These are phyloP conservation scores for Globisporangium yorkense DNA, from an alignment of 352 stramenopile genomes.

Conservation along the genomic window DNA sequence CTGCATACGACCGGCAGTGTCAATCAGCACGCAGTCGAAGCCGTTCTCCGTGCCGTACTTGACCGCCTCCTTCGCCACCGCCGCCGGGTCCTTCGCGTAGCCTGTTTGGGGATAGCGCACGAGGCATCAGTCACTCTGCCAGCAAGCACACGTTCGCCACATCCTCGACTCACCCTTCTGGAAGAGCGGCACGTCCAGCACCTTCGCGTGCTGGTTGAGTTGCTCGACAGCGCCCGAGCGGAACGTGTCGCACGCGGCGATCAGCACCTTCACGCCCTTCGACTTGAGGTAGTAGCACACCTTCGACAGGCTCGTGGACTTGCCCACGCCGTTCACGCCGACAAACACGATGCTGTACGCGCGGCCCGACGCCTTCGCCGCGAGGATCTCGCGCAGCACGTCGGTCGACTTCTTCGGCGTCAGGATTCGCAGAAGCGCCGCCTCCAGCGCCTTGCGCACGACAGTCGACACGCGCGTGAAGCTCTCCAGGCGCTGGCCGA, in stretches of 20 bases:
- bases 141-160: too few species aligned
- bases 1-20: conserved; percentile 98
- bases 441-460: conserved; percentile 93
- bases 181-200: conserved; percentile 95
- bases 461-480: conserved; percentile 90
- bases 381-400: conserved; percentile 92
- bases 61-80: conserved; percentile 94
- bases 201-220: conserved; percentile 96
- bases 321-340: conserved; percentile 98
- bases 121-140: neutral
- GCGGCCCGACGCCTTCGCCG: conserved; percentile 75
- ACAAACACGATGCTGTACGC: conserved; percentile 99
- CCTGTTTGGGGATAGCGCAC: conserved; percentile 32
- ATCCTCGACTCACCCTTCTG: conserved; percentile 51
- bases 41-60: conserved; percentile 92
- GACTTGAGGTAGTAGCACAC: conserved; percentile 99
- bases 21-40: conserved; percentile 97
- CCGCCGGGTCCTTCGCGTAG: conserved; percentile 96
- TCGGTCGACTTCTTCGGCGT: conserved; percentile 95
- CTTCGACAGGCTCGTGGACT: conserved; percentile 98
- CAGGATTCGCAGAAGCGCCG: conserved; percentile 92
- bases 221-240: conserved; percentile 98
- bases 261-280: conserved; percentile 94
- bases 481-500: conserved; percentile 94
- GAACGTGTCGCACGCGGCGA: conserved; percentile 99